Percentiles rank a stretch among this genome's conserved stretches.
These are phyloP conservation scores for Phytophthora sp. DNA, from an alignment of 352 stramenopile species.

Conservation along the genomic window DNA sequence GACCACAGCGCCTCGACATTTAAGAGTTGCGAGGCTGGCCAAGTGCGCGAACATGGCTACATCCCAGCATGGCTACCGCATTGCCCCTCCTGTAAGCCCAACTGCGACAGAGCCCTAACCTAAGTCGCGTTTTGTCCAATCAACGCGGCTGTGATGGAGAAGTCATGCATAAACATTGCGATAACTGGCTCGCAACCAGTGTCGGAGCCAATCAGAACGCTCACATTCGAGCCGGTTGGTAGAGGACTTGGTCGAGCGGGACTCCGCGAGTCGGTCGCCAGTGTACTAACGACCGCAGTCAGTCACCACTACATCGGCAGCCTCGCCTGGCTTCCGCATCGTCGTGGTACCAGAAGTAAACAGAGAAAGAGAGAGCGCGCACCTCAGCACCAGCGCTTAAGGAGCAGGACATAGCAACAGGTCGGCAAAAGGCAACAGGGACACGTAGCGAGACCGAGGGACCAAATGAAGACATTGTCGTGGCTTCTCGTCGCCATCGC, in stretches of 20 bases:
- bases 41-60: too few relatives aligned
- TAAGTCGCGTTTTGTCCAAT: constrained; percentile 21
- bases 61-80: too few relatives aligned
- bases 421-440: constrained; percentile 3
- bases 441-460: too few relatives aligned
- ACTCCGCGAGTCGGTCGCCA: constrained; percentile 7
- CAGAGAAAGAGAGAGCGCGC: constrained; percentile 2
- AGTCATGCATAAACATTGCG: constrained; percentile 12
- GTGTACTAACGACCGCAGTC: constrained; percentile 27
- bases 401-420: constrained; percentile 10
- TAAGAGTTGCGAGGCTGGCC: too few relatives aligned
- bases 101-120: too few relatives aligned
- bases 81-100: too few relatives aligned
- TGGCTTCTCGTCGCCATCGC: constrained; percentile 26
- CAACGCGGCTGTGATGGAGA: neutral
- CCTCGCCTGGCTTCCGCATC: constrained; percentile 16
- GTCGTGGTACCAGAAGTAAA: constrained; percentile 32
- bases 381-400: neutral
- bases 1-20: too few relatives aligned
- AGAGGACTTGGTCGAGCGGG: too few relatives aligned
- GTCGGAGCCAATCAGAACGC: constrained; percentile 18
- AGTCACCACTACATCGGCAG: constrained; percentile 19
- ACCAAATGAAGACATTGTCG: constrained; percentile 22
- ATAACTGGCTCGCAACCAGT: constrained; percentile 19
- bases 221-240: constrained; percentile 26